Evolutionary conservation across 495 filamentous ascomycete genomes (phyloP).

Genomic region (Lichina pygmaea): DNA sequence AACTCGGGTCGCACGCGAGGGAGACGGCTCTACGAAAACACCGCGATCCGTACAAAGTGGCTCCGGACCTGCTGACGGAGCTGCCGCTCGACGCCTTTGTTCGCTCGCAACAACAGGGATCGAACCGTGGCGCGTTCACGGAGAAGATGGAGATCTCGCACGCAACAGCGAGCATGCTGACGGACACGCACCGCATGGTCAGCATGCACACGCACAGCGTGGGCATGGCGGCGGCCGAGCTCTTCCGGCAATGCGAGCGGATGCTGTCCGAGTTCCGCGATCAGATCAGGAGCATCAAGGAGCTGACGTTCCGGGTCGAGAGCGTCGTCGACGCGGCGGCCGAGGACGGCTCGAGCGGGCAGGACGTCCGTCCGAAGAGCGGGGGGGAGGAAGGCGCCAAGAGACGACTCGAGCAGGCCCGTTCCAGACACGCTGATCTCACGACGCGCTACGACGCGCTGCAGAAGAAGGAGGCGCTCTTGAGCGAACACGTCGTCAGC

Average conservation of each 20-base stretch:
- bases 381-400: conserved; percentile 26
- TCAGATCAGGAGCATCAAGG: conserved; percentile 41
- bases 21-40: conserved; percentile 3
- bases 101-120: conserved; percentile 8
- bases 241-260: conserved; percentile 53
- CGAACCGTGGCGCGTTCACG: conserved; percentile 30
- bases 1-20: background rate
- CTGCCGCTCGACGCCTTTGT: background rate
- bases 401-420: conserved; percentile 29
- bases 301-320: conserved; percentile 38
- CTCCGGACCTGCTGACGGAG: background rate
- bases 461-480: conserved; percentile 27
- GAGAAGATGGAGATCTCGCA: conserved; percentile 51
- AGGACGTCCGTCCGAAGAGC: conserved; percentile 6
- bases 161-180: conserved; percentile 46
- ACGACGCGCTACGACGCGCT: conserved; percentile 35
- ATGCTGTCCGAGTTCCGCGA: conserved; percentile 42
- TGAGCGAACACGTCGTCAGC: conserved; percentile 36
- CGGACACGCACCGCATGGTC: conserved; percentile 47
- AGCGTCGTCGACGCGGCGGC: conserved; percentile 33
- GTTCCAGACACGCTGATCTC: conserved; percentile 29
- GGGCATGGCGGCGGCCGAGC: conserved; percentile 47
- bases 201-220: conserved; percentile 45
- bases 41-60: background rate
- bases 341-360: conserved; percentile 11